Percentiles rank a stretch among this genome's conserved stretches.
Evolutionary conservation across 2,329 filamentous ascomycete genomes (phyloP).

Genomic region (Pseudopithomyces maydicus): DNA sequence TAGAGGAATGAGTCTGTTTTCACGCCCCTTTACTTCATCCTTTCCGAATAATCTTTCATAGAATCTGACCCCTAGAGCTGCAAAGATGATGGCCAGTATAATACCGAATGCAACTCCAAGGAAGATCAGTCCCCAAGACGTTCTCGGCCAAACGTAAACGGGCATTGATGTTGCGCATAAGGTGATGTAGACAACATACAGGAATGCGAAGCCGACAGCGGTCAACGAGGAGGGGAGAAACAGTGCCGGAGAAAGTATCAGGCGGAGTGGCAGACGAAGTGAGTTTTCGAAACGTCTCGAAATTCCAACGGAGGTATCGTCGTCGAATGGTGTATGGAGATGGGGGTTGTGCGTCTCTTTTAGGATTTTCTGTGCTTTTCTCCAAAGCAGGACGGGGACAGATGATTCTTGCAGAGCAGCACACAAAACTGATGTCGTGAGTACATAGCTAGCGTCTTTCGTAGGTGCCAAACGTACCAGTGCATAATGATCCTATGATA

Average conservation of each 20-base stretch:
- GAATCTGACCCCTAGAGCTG: slow-evolving; percentile 30
- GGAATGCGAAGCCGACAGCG: slow-evolving; percentile 34
- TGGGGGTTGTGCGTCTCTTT: slow-evolving; percentile 71
- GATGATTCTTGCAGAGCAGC: slow-evolving; percentile 49
- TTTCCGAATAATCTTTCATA: slow-evolving; percentile 23
- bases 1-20: slow-evolving; percentile 16
- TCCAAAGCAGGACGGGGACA: slow-evolving; percentile 45
- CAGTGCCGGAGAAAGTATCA: slow-evolving; percentile 59
- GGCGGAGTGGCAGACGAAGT: slow-evolving; percentile 57
- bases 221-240: slow-evolving; percentile 44
- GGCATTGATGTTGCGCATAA: slow-evolving; percentile 18
- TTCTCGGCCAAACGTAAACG: slow-evolving; percentile 13
- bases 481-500: slow-evolving; percentile 15
- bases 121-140: slow-evolving; percentile 10
- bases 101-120: slow-evolving; percentile 59
- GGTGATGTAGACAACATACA: slow-evolving; percentile 29
- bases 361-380: slow-evolving; percentile 21
- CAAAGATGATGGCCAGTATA: slow-evolving; percentile 18
- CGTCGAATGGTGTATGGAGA: slow-evolving; percentile 43
- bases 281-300: slow-evolving; percentile 33
- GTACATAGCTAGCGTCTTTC: background rate
- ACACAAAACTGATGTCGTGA: slow-evolving; percentile 14
- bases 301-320: background rate
- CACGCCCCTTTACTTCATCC: slow-evolving; percentile 17
- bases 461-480: slow-evolving; percentile 8